Evolutionary conservation across 176 grass and related monocot species (phyloP), one percentile per base, ranked within the genome.

Genomic region (Tillandsia fasciculata): DNA sequence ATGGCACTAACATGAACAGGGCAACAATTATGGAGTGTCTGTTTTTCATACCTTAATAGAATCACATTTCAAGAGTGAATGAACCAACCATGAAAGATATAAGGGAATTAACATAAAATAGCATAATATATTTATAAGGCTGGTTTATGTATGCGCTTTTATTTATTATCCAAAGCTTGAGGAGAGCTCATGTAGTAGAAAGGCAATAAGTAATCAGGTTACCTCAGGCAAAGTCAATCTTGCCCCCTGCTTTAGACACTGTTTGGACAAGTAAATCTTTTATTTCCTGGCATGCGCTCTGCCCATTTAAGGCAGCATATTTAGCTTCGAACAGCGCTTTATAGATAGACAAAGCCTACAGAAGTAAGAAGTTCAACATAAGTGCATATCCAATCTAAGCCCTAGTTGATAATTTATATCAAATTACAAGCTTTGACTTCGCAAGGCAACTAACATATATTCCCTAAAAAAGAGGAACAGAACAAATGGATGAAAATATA

Each of bases 161-260:
- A 22, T 71, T 9, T 9, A 50, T 50, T 15, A 66, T 9, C 12
- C 13, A 50, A 4, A 78, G 18, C 20, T 48, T 2, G n/a, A 8
- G 49, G 17, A 12, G 7, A 28, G 12, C 9, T 49, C 54, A 3
- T 66, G 52, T 10, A 50, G 15, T 26, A 5, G 42, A 73, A 48
- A 22, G 11, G 29, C 11, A 49, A 51, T 72, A 10, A 0, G 10
- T 17, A n/a, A 0, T 7, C 66, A 53, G 4, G 63, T 77, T 84
- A 97, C 89, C 89, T 92, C 86, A 75, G n/a, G 90, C 93, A 87
- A 85, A 92, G 59, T 97, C 93, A 79, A 92, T 81, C 72, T 59
- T 81, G 73, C 93, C 84, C 2, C 81, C 86, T 79, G 86, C 75
- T 76, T 79, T 74, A 56, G 71, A 70, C 29, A 97, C 26, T 51